These are phyloP conservation scores for Sclerotinia nivalis DNA, from an alignment of 2,329 filamentous ascomycete species.

Conservation along the genomic window DNA sequence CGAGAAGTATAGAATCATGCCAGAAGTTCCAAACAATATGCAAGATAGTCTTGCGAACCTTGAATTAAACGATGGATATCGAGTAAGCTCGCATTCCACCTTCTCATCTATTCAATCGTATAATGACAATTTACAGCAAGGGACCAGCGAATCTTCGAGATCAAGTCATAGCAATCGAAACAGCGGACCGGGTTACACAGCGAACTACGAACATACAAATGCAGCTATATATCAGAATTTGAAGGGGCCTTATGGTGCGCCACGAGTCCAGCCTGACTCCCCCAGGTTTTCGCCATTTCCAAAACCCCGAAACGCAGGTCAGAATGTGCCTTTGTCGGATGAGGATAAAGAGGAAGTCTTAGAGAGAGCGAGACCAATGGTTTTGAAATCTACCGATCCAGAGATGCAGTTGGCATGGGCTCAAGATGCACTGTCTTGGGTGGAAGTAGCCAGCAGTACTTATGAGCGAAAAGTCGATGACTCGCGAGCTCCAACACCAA, in stretches of 20 bases:
- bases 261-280: conserved; percentile 40
- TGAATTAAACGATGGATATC: conserved; percentile 63
- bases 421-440: conserved; percentile 85
- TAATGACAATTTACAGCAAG: conserved; percentile 27
- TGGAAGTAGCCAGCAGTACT: conserved; percentile 79
- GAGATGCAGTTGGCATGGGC: conserved; percentile 98
- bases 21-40: conserved; percentile 95
- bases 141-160: conserved; percentile 26
- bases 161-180: conserved; percentile 25
- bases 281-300: conserved; percentile 93
- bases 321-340: conserved; percentile 89
- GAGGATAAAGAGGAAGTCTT: conserved; percentile 91
- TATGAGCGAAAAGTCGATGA: conserved; percentile 49
- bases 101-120: conserved; percentile 34
- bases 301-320: conserved; percentile 72
- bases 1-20: conserved; percentile 71
- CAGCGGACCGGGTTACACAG: conserved; percentile 35
- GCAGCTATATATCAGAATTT: conserved; percentile 41
- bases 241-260: conserved; percentile 28
- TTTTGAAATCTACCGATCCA: conserved; percentile 90
- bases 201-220: conserved; percentile 41
- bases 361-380: conserved; percentile 78
- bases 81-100: conserved; percentile 34
- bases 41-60: conserved; percentile 90
- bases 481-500: conserved; percentile 72